These are phyloP conservation scores for Pseudogymnoascus sp. DNA, from an alignment of 2,329 filamentous ascomycete species.

Conservation along the genomic window DNA sequence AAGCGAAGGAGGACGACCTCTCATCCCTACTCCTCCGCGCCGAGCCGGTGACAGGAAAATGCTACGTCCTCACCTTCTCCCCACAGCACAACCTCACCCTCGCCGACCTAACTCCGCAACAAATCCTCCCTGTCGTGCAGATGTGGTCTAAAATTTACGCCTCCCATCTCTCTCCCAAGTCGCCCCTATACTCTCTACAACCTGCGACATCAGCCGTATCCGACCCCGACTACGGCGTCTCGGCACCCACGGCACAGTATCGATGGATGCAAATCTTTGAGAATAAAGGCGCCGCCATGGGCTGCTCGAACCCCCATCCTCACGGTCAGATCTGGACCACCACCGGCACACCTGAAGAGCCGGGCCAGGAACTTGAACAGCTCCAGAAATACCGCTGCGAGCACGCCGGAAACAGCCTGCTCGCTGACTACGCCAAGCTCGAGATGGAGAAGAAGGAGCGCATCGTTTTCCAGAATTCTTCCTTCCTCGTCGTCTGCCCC, in stretches of 20 bases:
- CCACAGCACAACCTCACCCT: conserved; percentile 85
- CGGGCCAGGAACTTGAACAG: conserved; percentile 67
- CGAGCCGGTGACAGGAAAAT: conserved; percentile 84
- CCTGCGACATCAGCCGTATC: conserved; percentile 36
- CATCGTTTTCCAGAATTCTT: conserved; percentile 78
- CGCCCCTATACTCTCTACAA: conserved; percentile 46
- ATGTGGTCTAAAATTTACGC: conserved; percentile 91
- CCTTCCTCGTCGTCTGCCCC: conserved; percentile 81
- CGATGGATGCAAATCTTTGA: conserved; percentile 99
- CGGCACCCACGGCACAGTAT: conserved; percentile 64
- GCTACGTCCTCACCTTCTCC: conserved; percentile 94
- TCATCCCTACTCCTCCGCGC: conserved; percentile 72
- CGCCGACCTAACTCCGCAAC: conserved; percentile 69
- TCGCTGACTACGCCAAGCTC: conserved; percentile 79
- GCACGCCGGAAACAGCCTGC: conserved; percentile 65
- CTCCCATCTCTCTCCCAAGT: conserved; percentile 66
- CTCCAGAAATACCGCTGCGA: conserved; percentile 69
- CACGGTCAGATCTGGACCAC: conserved; percentile 97
- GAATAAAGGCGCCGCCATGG: conserved; percentile 97
- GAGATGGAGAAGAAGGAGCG: conserved; percentile 77
- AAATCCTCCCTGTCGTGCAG: conserved; percentile 76
- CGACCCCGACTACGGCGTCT: conserved; percentile 36
- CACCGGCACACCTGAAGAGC: conserved; percentile 83
- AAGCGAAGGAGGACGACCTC: conserved; percentile 41
- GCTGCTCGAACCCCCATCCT: conserved; percentile 95